phyloP scores from a whole-genome alignment of 1,139 yeast genomes.

The Suhomyces bribrorum region DNA sequence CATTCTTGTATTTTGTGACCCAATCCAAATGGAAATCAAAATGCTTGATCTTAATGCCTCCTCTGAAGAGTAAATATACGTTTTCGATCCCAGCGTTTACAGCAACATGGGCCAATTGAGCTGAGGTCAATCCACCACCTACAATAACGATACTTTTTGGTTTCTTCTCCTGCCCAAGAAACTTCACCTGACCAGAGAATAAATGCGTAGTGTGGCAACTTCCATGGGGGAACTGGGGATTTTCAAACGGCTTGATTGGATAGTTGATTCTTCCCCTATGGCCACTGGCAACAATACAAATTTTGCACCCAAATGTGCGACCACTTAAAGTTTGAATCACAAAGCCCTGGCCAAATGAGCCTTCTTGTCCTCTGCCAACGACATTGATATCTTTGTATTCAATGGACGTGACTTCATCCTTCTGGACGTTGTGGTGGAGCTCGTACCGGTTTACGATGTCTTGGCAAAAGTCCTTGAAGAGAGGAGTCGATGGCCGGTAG shows the following conservation, averaged over 20 bases:
- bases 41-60: constrained; percentile 47
- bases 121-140: constrained; percentile 53
- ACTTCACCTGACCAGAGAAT: constrained; percentile 28
- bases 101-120: constrained; percentile 48
- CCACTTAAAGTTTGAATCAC: constrained; percentile 31
- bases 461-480: constrained; percentile 43
- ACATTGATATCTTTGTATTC: constrained; percentile 31
- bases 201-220: constrained; percentile 49
- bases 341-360: constrained; percentile 14
- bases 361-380: constrained; percentile 15
- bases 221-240: constrained; percentile 27
- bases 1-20: constrained; percentile 52
- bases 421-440: constrained; percentile 29
- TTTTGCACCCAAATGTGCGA: constrained; percentile 32
- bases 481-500: constrained; percentile 44
- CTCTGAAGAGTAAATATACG: constrained; percentile 40
- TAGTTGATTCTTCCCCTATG: constrained; percentile 42
- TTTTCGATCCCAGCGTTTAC: constrained; percentile 31
- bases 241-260: constrained; percentile 30
- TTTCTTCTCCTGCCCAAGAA: constrained; percentile 21
- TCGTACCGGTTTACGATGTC: constrained; percentile 37
- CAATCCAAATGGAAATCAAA: constrained; percentile 54
- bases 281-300: constrained; percentile 44
- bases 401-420: constrained; percentile 37
- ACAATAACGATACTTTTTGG: constrained; percentile 36